These are phyloP conservation scores for Podaxis sp. DNA, from an alignment of 768 basidiomycete species.

Conservation along the genomic window DNA sequence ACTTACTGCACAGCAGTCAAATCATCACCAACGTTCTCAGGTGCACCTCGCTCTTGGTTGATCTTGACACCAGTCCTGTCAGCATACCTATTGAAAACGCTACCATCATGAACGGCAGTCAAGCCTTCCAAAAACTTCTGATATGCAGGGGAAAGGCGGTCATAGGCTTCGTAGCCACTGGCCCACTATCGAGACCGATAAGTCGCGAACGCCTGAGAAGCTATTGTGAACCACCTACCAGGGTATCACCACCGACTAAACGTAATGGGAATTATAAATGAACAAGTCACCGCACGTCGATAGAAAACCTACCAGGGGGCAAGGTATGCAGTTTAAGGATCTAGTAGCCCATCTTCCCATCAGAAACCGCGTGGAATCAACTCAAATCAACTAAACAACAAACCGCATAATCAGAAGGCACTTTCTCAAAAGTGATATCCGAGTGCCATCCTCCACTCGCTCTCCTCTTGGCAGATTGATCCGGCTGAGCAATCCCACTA, in stretches of 20 bases:
- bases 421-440: constrained; percentile 60
- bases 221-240: constrained; percentile 31
- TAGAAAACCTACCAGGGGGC: constrained; percentile 29
- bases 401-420: constrained; percentile 61
- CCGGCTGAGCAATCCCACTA: constrained; percentile 41
- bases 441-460: constrained; percentile 52
- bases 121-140: constrained; percentile 57
- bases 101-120: constrained; percentile 50
- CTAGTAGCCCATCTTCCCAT: constrained; percentile 16
- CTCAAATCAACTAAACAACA: not conserved
- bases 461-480: constrained; percentile 28
- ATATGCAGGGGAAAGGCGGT: constrained; percentile 56
- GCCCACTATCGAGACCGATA: not conserved
- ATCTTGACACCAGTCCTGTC: constrained; percentile 22
- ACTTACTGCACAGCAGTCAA: constrained; percentile 52
- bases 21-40: constrained; percentile 48
- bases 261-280: not conserved
- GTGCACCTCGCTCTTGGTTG: constrained; percentile 41
- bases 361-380: not conserved
- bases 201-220: not conserved
- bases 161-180: constrained; percentile 63
- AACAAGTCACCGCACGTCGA: not conserved
- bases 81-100: not conserved
- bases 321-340: constrained; percentile 42
- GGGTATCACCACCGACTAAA: constrained; percentile 42